Percentiles rank a stretch among this genome's conserved stretches.
Evolutionary conservation across 176 grass and related monocot species (phyloP).

Genomic region (Tillandsia fasciculata): DNA sequence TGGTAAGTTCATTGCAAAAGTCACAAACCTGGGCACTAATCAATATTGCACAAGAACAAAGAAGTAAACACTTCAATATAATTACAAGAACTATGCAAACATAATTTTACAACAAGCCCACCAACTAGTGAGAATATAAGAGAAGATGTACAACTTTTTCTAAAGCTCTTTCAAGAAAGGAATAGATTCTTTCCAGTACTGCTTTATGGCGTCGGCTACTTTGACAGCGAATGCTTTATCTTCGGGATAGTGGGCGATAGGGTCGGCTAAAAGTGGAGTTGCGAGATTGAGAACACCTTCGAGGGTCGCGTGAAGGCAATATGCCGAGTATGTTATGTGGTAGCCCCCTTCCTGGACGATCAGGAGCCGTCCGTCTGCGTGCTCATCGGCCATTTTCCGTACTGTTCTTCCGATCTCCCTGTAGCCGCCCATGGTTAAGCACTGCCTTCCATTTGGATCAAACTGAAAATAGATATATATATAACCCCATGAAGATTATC

Average conservation of each 20-base stretch:
- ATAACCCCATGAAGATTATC: neutral
- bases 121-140: neutral
- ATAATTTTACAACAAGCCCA: neutral
- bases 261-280: constrained; percentile 49
- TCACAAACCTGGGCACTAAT: too few relatives aligned
- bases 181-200: constrained; percentile 59
- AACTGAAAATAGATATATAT: constrained; percentile 41
- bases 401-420: constrained; percentile 52
- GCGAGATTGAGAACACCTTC: constrained; percentile 67
- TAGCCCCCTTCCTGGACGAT: constrained; percentile 90
- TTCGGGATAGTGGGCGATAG: constrained; percentile 74
- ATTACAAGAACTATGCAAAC: neutral
- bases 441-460: constrained; percentile 88
- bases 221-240: constrained; percentile 42
- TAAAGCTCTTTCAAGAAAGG: constrained; percentile 58
- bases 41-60: neutral
- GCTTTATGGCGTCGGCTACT: constrained; percentile 57
- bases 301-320: constrained; percentile 72
- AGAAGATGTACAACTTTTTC: neutral
- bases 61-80: neutral
- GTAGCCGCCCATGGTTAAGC: constrained; percentile 77
- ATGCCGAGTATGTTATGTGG: constrained; percentile 77
- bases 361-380: constrained; percentile 42
- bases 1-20: too few relatives aligned
- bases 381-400: constrained; percentile 34